Evolutionary conservation across 345 rosid species (phyloP).

Genomic region (Populus davidiana): DNA sequence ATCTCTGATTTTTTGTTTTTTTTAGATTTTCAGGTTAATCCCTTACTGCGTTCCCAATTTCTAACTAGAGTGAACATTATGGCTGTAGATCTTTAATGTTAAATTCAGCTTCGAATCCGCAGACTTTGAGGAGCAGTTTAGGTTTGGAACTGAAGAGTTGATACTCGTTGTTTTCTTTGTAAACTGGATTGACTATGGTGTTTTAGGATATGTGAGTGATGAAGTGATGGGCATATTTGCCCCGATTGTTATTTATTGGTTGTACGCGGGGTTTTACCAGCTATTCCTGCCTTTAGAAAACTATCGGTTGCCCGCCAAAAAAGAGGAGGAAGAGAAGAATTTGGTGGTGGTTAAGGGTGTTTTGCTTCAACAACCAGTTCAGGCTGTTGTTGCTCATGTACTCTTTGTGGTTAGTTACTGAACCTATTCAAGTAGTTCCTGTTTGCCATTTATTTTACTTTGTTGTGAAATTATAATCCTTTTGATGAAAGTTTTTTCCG

Average conservation of each 20-base stretch:
- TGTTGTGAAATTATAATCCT: conserved; percentile 5
- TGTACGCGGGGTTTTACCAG: conserved; percentile 66
- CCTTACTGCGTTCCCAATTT: too few species aligned
- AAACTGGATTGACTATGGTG: conserved; percentile 39
- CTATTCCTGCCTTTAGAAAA: conserved; percentile 50
- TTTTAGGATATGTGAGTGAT: conserved; percentile 70
- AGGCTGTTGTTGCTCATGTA: conserved; percentile 56
- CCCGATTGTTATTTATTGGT: conserved; percentile 63
- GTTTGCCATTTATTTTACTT: neutral
- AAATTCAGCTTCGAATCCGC: conserved; percentile 15
- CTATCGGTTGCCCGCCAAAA: conserved; percentile 52
- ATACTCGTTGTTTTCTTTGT: neutral
- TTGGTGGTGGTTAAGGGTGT: conserved; percentile 63
- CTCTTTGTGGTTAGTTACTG: conserved; percentile 51
- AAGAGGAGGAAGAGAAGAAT: conserved; percentile 65
- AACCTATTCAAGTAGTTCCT: neutral
- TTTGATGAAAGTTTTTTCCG: neutral
- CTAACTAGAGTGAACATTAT: neutral
- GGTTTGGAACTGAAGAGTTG: neutral
- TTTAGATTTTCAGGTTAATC: conserved; percentile 5
- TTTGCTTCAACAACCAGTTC: conserved; percentile 65
- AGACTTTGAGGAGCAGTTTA: neutral
- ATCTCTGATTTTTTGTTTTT: neutral
- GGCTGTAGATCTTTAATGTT: conserved; percentile 3
- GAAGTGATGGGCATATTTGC: conserved; percentile 75